Conservation (phyloP, 2,329 filamentous ascomycete species). For the Exophiala calicioides region DNA sequence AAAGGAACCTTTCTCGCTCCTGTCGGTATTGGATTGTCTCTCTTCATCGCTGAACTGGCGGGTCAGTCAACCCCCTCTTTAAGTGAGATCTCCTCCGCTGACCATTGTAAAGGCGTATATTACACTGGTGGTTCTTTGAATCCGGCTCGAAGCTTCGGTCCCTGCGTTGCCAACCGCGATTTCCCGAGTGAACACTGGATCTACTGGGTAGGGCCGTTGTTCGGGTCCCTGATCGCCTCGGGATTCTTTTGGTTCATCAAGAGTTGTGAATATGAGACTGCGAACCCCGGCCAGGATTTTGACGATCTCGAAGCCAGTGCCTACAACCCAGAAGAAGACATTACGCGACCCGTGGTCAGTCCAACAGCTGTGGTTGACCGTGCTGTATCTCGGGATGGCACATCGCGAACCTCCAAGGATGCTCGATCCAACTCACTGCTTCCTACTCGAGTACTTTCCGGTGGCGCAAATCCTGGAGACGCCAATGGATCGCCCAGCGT, state of each 20-base stretch:
- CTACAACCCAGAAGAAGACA: slow-evolving; percentile 28
- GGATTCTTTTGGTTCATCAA: slow-evolving; percentile 53
- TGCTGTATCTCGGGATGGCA: slow-evolving; percentile 10
- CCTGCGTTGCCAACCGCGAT: slow-evolving; percentile 46
- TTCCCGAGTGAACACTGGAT: slow-evolving; percentile 51
- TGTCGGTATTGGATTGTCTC: slow-evolving; percentile 68
- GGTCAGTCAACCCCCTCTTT: slow-evolving; percentile 33
- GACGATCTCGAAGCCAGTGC: slow-evolving; percentile 32
- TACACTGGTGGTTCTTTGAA: slow-evolving; percentile 53
- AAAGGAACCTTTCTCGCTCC: slow-evolving; percentile 71
- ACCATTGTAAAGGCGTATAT: slow-evolving; percentile 41
- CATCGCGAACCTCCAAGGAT: slow-evolving; percentile 18
- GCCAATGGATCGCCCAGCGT: slow-evolving; percentile 9
- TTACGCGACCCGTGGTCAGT: slow-evolving; percentile 28
- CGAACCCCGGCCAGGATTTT: slow-evolving; percentile 57
- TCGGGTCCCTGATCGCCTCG: slow-evolving; percentile 50
- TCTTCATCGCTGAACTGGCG: slow-evolving; percentile 63
- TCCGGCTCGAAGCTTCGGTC: slow-evolving; percentile 51
- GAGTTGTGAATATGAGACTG: slow-evolving; percentile 45
- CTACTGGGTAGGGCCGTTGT: slow-evolving; percentile 51
- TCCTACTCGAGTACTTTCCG: slow-evolving; percentile 8
- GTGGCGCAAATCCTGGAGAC: not conserved
- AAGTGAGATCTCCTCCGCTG: not conserved
- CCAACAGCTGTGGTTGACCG: slow-evolving; percentile 27
- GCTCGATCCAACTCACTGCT: slow-evolving; percentile 12